Evolutionary conservation across 225 moss, liverwort and hornwort genomes (phyloP).

Genomic region (Polytrichum commune): DNA sequence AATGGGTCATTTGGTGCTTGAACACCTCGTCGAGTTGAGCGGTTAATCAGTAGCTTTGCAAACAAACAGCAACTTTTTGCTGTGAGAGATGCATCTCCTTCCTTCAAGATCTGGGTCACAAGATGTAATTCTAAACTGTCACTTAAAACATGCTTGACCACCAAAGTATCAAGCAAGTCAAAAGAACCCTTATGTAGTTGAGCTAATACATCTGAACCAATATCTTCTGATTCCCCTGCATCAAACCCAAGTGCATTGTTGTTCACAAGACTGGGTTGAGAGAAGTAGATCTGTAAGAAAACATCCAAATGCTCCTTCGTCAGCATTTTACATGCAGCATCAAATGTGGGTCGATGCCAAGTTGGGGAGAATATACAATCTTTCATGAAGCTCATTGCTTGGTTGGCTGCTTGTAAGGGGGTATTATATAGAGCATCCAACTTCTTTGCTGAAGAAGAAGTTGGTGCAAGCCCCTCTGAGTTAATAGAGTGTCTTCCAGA

Average conservation of each 20-base stretch:
- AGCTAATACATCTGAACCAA: slow-evolving; percentile 70
- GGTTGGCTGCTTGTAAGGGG: slow-evolving; percentile 88
- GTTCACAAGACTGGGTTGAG: slow-evolving; percentile 69
- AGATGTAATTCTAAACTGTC: slow-evolving; percentile 89
- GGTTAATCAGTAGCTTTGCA: slow-evolving; percentile 85
- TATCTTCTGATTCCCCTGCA: slow-evolving; percentile 62
- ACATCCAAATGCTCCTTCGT: slow-evolving; percentile 87
- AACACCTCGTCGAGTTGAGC: slow-evolving; percentile 52
- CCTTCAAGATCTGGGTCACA: slow-evolving; percentile 77
- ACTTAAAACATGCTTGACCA: slow-evolving; percentile 69
- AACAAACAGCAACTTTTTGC: slow-evolving; percentile 75
- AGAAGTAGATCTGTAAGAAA: slow-evolving; percentile 87
- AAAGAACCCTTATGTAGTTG: slow-evolving; percentile 89
- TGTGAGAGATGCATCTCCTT: slow-evolving; percentile 73
- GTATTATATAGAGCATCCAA: slow-evolving; percentile 87
- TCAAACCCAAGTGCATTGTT: slow-evolving; percentile 59
- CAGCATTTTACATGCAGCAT: slow-evolving; percentile 75
- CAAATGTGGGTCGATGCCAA: slow-evolving; percentile 91
- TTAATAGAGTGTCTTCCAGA: slow-evolving; percentile 93
- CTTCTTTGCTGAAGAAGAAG: slow-evolving; percentile 87
- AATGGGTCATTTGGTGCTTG: slow-evolving; percentile 73
- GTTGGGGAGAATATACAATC: slow-evolving; percentile 76
- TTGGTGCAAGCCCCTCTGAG: slow-evolving; percentile 84
- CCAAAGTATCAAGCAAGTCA: slow-evolving; percentile 82
- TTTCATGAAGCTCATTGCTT: slow-evolving; percentile 80